phyloP scores from a whole-genome alignment of 768 basidiomycete species.

The Suillus bovinus region DNA sequence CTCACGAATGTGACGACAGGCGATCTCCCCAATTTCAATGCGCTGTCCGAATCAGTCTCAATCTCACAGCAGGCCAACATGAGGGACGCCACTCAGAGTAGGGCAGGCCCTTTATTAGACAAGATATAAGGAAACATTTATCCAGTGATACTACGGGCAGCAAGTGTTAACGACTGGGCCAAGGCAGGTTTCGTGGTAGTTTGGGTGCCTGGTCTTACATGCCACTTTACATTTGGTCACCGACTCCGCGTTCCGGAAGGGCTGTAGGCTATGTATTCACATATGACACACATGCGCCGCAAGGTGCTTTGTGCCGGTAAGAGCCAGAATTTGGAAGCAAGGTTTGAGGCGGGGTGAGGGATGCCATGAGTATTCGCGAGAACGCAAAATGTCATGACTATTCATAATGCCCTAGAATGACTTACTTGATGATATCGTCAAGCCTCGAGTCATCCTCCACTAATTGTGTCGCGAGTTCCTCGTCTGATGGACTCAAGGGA shows the following conservation, averaged over 20 bases:
- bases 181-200: slow-evolving; percentile 63
- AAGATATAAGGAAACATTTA: slow-evolving; percentile 40
- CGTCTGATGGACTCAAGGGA: neutral
- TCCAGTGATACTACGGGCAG: slow-evolving; percentile 45
- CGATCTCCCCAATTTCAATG: neutral
- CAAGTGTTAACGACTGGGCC: slow-evolving; percentile 53
- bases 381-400: neutral
- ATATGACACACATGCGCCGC: slow-evolving; percentile 58
- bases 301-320: slow-evolving; percentile 47
- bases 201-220: slow-evolving; percentile 82
- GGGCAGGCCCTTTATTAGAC: slow-evolving; percentile 34
- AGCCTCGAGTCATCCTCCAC: neutral
- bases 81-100: neutral
- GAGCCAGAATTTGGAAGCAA: slow-evolving; percentile 34
- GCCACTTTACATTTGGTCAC: rapidly evolving
- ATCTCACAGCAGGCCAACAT: neutral
- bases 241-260: slow-evolving; percentile 27
- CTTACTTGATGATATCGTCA: neutral
- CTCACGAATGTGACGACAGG: neutral
- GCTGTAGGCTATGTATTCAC: slow-evolving; percentile 54
- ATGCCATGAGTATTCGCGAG: neutral
- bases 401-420: neutral
- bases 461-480: neutral
- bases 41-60: neutral
- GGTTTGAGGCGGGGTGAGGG: slow-evolving; percentile 21